phyloP scores from a whole-genome alignment of 164 flowering plant species.

The Chloranthus sessilifolius region DNA sequence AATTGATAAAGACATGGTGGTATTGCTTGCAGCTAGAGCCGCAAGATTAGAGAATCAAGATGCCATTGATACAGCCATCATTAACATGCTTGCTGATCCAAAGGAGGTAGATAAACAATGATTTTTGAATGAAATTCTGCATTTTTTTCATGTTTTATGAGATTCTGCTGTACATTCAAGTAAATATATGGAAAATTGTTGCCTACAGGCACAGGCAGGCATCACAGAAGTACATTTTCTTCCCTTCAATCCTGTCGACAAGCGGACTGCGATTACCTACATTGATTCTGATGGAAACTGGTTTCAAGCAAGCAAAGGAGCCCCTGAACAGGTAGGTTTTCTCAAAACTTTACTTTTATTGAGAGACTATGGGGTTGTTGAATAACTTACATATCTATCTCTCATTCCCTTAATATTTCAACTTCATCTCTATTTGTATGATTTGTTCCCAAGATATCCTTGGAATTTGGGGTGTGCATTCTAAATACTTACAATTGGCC shows the following conservation, averaged over 20 bases:
- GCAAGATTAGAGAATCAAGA: conserved; percentile 86
- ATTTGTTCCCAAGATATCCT: too few relatives aligned
- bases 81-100: conserved; percentile 85
- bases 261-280: conserved; percentile 84
- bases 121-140: conserved; percentile 1
- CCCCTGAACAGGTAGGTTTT: conserved; percentile 97
- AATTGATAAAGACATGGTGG: conserved; percentile 58
- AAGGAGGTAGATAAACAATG: conserved; percentile 57
- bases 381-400: too few relatives aligned
- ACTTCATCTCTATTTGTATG: too few relatives aligned
- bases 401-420: too few relatives aligned
- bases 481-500: too few relatives aligned
- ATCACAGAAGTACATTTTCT: conserved; percentile 77
- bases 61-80: conserved; percentile 82
- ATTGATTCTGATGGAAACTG: conserved; percentile 71
- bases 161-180: not conserved
- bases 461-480: too few relatives aligned
- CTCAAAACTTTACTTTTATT: too few relatives aligned
- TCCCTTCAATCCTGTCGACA: conserved; percentile 90
- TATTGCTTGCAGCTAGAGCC: conserved; percentile 82
- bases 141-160: not conserved
- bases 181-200: not conserved
- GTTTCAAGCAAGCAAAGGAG: conserved; percentile 90
- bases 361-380: too few relatives aligned
- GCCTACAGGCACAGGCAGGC: conserved; percentile 63